Evolutionary conservation across 345 rosid genomes (phyloP).

Genomic region (Aquilaria malaccensis): DNA sequence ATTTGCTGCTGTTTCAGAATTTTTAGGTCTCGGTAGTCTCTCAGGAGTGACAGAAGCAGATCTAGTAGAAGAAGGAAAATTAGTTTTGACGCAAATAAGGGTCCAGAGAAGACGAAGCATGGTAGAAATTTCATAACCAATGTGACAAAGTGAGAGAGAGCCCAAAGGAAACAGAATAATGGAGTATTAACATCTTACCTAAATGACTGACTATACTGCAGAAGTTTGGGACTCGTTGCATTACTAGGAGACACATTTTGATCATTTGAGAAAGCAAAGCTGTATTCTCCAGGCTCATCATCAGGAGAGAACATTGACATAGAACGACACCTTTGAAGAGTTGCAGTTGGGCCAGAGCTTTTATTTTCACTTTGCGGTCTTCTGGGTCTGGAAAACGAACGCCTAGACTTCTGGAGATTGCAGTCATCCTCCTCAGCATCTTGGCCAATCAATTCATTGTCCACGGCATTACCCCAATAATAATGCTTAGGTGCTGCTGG

Average conservation of each 20-base stretch:
- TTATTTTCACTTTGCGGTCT: conserved; percentile 40
- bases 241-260: conserved; percentile 35
- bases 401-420: conserved; percentile 28
- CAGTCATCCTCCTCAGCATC: conserved; percentile 28
- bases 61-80: conserved; percentile 2
- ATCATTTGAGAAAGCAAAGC: conserved; percentile 29
- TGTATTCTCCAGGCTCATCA: conserved; percentile 34
- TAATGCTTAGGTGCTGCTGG: conserved; percentile 39
- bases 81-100: not conserved
- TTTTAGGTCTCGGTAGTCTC: conserved; percentile 43
- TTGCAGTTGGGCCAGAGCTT: conserved; percentile 28
- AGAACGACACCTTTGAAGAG: conserved; percentile 82
- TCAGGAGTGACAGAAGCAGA: conserved; percentile 35
- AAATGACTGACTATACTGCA: conserved; percentile 35
- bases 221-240: conserved; percentile 17
- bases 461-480: conserved; percentile 31
- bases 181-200: conserved; percentile 31
- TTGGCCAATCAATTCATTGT: conserved; percentile 26
- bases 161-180: not conserved
- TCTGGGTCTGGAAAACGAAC: conserved; percentile 35
- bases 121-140: conserved; percentile 1
- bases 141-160: conserved; percentile 5
- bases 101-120: not conserved
- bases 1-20: conserved; percentile 26
- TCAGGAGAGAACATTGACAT: conserved; percentile 55